A percentile compares a stretch with the other conserved stretches of the same genome.
phyloP scores from a whole-genome alignment of 306 rosid genomes.

The Gillenia trifoliata region DNA sequence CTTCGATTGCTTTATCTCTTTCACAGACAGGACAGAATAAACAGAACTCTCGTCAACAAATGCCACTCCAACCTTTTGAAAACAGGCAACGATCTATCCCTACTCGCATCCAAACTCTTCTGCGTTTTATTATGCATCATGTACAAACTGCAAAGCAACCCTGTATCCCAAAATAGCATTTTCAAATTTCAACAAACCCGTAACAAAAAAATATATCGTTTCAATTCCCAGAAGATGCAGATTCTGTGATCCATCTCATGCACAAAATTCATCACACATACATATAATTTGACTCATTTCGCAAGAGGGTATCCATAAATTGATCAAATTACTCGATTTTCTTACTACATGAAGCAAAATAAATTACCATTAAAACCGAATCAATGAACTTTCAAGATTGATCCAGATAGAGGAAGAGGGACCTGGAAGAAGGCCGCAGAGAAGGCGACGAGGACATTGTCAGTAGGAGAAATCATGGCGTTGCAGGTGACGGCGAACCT shows the following conservation, averaged over 20 bases:
- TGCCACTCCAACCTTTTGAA: conserved; percentile 85
- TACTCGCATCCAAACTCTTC: conserved; percentile 89
- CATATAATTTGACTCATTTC: background rate
- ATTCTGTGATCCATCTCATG: background rate
- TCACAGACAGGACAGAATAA: conserved; percentile 44
- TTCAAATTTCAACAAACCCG: background rate
- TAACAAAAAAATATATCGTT: background rate
- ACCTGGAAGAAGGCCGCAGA: conserved; percentile 99
- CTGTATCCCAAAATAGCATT: conserved; percentile 27
- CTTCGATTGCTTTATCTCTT: conserved; percentile 37
- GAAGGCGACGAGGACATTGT: conserved; percentile 87
- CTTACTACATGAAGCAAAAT: too few species aligned
- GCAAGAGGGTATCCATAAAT: background rate
- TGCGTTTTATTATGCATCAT: conserved; percentile 80
- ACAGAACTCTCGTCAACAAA: conserved; percentile 62
- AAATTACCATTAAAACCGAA: background rate
- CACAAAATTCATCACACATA: background rate
- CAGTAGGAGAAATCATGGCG: conserved; percentile 86
- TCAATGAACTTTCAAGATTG: background rate
- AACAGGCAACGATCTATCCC: conserved; percentile 76
- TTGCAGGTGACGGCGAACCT: conserved; percentile 69
- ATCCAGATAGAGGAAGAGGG: conserved; percentile 11
- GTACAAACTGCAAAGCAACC: conserved; percentile 85
- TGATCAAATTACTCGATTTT: too few species aligned
- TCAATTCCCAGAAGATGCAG: background rate